Evolutionary conservation across 192 early-diverging fungal species (phyloP).

Genomic region (Backusella sp.): DNA sequence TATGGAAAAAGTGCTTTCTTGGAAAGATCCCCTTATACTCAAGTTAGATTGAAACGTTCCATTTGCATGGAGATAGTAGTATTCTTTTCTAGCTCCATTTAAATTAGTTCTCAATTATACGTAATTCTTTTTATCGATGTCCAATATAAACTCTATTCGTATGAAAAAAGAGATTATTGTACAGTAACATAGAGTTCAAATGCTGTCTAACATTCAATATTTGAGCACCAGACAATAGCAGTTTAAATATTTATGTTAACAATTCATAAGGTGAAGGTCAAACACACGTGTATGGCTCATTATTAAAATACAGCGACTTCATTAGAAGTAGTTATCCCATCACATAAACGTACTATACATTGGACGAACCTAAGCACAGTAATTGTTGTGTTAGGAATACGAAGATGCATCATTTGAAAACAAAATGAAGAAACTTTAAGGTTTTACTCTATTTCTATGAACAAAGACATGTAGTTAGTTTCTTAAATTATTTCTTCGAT

Average conservation of each 20-base stretch:
- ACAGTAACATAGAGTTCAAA: neutral
- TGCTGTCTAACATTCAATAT: neutral
- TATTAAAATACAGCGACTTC: neutral
- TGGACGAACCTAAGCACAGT: neutral
- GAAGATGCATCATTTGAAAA: too few species aligned
- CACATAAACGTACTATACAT: neutral
- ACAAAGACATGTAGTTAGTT: neutral
- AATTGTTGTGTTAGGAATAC: too few species aligned
- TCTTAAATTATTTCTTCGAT: neutral
- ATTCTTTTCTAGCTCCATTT: neutral
- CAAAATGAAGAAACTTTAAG: too few species aligned
- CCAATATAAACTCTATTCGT: neutral
- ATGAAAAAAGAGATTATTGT: neutral
- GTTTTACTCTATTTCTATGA: too few species aligned
- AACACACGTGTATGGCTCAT: neutral
- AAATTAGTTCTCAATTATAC: neutral
- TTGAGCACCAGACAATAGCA: neutral
- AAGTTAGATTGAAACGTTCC: neutral
- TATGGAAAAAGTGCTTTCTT: neutral
- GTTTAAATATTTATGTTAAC: slow-evolving; percentile 1
- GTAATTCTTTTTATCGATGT: neutral
- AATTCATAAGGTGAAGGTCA: neutral
- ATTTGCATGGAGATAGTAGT: neutral
- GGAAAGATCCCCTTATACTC: neutral
- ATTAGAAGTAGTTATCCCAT: neutral